Evolutionary conservation across 1,139 yeast species (phyloP).

Genomic region (Yamadazyma triangularis): DNA sequence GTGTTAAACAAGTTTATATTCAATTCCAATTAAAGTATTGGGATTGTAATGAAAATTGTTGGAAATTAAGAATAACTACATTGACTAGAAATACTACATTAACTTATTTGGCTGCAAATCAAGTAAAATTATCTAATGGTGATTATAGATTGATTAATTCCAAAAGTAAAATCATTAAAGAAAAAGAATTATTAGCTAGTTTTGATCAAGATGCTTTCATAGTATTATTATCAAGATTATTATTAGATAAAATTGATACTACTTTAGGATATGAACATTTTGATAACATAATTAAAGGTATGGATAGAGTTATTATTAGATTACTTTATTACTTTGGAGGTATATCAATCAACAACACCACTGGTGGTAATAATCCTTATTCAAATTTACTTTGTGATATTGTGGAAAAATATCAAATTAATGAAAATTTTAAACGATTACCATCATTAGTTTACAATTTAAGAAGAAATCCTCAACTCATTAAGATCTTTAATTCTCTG

Average conservation of each 20-base stretch:
- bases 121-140: constrained; percentile 14
- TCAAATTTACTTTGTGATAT: constrained; percentile 10
- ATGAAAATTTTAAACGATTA: constrained; percentile 22
- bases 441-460: constrained; percentile 29
- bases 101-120: constrained; percentile 13
- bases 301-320: constrained; percentile 24
- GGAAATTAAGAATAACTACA: constrained; percentile 29
- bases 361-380: constrained; percentile 19
- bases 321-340: constrained; percentile 33
- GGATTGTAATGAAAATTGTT: constrained; percentile 14
- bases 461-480: constrained; percentile 30
- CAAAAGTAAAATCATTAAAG: constrained; percentile 21
- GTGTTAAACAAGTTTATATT: constrained; percentile 19
- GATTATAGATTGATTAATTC: constrained; percentile 12
- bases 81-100: constrained; percentile 28
- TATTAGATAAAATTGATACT: constrained; percentile 32
- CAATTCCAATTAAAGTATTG: constrained; percentile 32
- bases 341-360: constrained; percentile 12
- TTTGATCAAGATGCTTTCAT: constrained; percentile 32
- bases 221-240: constrained; percentile 25
- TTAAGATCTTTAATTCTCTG: constrained; percentile 35
- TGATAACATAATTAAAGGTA: constrained; percentile 20
- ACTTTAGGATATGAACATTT: constrained; percentile 31
- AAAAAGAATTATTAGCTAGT: constrained; percentile 21
- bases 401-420: constrained; percentile 16